phyloP scores from a whole-genome alignment of 345 rosid species.

The Noccaea caerulescens region DNA sequence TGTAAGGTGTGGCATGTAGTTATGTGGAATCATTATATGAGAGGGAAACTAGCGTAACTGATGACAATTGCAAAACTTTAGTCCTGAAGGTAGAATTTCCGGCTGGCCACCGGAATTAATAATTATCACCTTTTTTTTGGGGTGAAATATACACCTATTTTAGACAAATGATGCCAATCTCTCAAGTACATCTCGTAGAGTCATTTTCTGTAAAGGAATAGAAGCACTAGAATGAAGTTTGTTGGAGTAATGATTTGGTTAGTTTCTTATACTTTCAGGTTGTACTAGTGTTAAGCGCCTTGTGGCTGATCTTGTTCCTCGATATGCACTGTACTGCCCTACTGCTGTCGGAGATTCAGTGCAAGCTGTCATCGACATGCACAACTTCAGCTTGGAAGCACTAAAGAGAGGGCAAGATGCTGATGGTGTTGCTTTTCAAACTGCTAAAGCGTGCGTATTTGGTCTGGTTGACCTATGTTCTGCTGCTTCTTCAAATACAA shows the following conservation, averaged over 20 bases:
- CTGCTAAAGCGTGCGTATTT: slow-evolving; percentile 77
- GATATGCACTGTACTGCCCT: slow-evolving; percentile 80
- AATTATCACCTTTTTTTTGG: neutral
- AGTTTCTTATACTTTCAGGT: slow-evolving; percentile 58
- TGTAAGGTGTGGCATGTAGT: neutral
- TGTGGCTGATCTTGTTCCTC: slow-evolving; percentile 85
- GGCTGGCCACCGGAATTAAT: neutral
- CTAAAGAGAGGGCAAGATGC: slow-evolving; percentile 64
- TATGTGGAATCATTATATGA: slow-evolving; percentile 13
- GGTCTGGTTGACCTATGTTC: slow-evolving; percentile 86
- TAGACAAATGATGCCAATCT: neutral
- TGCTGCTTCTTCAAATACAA: slow-evolving; percentile 61
- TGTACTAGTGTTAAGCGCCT: slow-evolving; percentile 87
- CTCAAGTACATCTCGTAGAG: neutral
- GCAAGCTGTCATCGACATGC: slow-evolving; percentile 63
- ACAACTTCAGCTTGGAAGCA: slow-evolving; percentile 59
- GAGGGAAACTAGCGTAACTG: neutral
- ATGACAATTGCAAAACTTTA: slow-evolving; percentile 2
- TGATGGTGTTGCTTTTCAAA: slow-evolving; percentile 77
- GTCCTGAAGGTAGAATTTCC: slow-evolving; percentile 2
- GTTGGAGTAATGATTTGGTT: slow-evolving; percentile 30
- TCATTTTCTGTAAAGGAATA: slow-evolving; percentile 15
- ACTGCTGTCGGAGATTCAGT: slow-evolving; percentile 78
- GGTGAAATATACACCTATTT: neutral
- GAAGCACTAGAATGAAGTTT: slow-evolving; percentile 21